Evolutionary conservation across 2,329 filamentous ascomycete genomes (phyloP).

Genomic region (Clarireedia paspali): DNA sequence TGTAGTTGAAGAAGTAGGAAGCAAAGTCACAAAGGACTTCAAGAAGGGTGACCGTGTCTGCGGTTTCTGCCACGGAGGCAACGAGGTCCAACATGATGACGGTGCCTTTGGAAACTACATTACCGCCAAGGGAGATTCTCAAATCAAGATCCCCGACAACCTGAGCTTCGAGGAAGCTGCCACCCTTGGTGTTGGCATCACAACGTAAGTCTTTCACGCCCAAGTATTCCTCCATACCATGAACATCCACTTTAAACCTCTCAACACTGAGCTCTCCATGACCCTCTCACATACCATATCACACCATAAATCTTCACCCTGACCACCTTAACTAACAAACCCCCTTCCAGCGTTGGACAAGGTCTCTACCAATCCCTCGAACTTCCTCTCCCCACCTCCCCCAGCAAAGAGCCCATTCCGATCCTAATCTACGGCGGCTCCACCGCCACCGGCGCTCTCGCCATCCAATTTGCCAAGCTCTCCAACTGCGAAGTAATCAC

Average conservation of each 20-base stretch:
- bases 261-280: too few relatives aligned
- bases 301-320: slow-evolving; percentile 6
- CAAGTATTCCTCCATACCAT: too few relatives aligned
- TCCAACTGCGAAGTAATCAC: slow-evolving; percentile 33
- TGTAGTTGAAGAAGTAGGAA: slow-evolving; percentile 38
- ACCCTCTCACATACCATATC: too few relatives aligned
- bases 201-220: slow-evolving; percentile 11
- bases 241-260: too few relatives aligned
- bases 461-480: slow-evolving; percentile 42
- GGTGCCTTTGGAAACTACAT: slow-evolving; percentile 32
- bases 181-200: slow-evolving; percentile 23
- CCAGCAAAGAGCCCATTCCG: slow-evolving; percentile 31
- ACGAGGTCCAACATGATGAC: slow-evolving; percentile 32
- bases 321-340: slow-evolving; percentile 17
- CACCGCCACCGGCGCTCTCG: slow-evolving; percentile 42
- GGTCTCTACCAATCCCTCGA: slow-evolving; percentile 39
- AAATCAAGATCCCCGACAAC: slow-evolving; percentile 38
- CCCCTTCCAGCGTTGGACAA: slow-evolving; percentile 35
- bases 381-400: slow-evolving; percentile 38
- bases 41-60: slow-evolving; percentile 41
- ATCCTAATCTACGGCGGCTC: slow-evolving; percentile 44
- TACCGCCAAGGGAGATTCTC: slow-evolving; percentile 32
- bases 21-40: slow-evolving; percentile 34
- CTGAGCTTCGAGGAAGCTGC: slow-evolving; percentile 41
- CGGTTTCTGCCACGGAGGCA: slow-evolving; percentile 35